Base-by-base conservation (phyloP, 169 alveolate species). In the Plasmodium ovale region DNA sequence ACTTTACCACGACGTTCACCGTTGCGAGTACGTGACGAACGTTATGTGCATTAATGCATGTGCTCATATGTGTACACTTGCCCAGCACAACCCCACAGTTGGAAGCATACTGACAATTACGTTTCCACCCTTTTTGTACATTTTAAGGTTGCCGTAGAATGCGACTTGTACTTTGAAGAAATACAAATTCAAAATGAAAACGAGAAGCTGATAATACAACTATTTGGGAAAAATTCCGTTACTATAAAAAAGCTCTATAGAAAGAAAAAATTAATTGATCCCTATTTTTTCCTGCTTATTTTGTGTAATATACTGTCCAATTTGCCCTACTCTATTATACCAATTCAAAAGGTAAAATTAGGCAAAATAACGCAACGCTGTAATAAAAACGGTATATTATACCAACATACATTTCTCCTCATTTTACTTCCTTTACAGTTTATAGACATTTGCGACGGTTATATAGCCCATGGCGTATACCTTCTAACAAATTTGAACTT, bases 171-270 rank as follows among this genome's bases (percentile, higher is more conserved):
- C 49, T 53, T 51, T 44, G 90, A 82, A 67, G 90, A 82, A 67
- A 67, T 82, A 16, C 65, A 65, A 65, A 59, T 82, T 64, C 37
- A 64, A 64, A 82, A 82, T 82, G 90, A 65, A 82, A 82, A 82
- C 35, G 90, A 65, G 51, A 82, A 82, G 51, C 37, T 64, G 49
- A 39, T 82, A 44, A 69, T 65, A 64, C 82, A 82, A 21, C 10
- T 82, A 10, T 82, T 82, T 82, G 84, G 82, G 39, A 82, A 69
- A 69, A 82, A 65, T 19, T 65, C 84, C 21, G 82, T 82, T 16
- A 82, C 84, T 39, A 42, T 82, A 82, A 82, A 82, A 69, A 82
- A 82, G 44, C 70, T 82, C 19, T 82, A 82, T 69, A 82, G 21
- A 49, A 82, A 82, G 49, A 82, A 51, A 47, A 82, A 65, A 58